Conservation (phyloP, 1,284 basidiomycete genomes). For the Golubevia sp. region DNA sequence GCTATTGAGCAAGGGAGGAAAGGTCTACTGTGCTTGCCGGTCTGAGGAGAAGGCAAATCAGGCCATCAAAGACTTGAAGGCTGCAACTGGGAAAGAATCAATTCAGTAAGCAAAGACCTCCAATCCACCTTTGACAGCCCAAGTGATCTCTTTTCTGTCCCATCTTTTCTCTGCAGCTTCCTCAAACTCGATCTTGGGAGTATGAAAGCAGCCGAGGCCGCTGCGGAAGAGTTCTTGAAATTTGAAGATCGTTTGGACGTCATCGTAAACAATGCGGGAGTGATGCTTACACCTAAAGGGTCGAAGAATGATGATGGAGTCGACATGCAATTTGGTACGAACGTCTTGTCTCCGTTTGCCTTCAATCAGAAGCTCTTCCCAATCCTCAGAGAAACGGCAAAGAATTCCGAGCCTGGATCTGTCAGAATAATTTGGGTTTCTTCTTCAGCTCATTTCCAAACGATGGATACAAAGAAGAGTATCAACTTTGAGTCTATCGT, state of each 20-base stretch:
- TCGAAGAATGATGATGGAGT: not conserved
- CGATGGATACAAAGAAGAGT: not conserved
- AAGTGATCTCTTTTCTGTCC: too few relatives aligned
- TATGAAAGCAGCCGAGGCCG: not conserved
- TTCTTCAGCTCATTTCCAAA: not conserved
- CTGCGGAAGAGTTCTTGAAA: not conserved
- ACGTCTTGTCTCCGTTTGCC: not conserved
- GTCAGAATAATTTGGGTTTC: conserved; percentile 1
- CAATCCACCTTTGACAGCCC: too few relatives aligned
- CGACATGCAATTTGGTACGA: not conserved
- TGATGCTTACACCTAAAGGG: not conserved
- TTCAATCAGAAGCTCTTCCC: not conserved
- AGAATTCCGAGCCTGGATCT: not conserved
- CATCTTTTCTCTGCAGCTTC: not conserved
- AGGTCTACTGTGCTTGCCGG: not conserved
- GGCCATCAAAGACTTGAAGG: not conserved
- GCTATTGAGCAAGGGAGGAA: not conserved
- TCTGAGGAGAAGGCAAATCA: not conserved
- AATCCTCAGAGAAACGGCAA: not conserved
- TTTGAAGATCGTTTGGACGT: not conserved
- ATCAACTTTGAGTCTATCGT: not conserved
- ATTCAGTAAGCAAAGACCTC: too few relatives aligned
- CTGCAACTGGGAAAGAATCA: too few relatives aligned
- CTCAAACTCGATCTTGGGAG: not conserved
- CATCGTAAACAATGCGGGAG: not conserved